Percentiles rank a stretch among this genome's conserved stretches.
These are phyloP conservation scores for Mycena alexandri DNA, from an alignment of 768 basidiomycete genomes.

Conservation along the genomic window DNA sequence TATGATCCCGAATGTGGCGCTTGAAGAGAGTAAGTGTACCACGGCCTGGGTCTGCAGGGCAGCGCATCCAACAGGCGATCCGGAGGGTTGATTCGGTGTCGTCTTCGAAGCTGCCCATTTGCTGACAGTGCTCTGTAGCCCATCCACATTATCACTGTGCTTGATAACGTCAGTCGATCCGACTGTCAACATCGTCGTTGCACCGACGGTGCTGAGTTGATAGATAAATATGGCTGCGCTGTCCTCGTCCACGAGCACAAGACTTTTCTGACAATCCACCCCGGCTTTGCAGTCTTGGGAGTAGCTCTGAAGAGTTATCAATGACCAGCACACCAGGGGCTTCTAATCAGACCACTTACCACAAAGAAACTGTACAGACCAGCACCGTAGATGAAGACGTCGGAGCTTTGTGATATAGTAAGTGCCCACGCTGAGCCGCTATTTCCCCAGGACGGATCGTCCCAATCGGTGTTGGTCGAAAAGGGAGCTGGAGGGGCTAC, in stretches of 20 bases:
- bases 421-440: slow-evolving; percentile 54
- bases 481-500: slow-evolving; percentile 55
- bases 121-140: slow-evolving; percentile 48
- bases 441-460: slow-evolving; percentile 53
- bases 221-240: slow-evolving; percentile 50
- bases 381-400: slow-evolving; percentile 59
- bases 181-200: slow-evolving; percentile 51
- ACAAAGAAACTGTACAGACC: slow-evolving; percentile 62
- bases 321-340: slow-evolving; percentile 3
- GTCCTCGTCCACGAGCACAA: slow-evolving; percentile 52
- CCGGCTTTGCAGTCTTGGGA: slow-evolving; percentile 47
- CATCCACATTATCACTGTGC: slow-evolving; percentile 49
- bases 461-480: slow-evolving; percentile 42
- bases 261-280: slow-evolving; percentile 51
- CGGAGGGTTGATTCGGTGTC: slow-evolving; percentile 12
- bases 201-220: slow-evolving; percentile 55
- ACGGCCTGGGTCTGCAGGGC: slow-evolving; percentile 16
- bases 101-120: slow-evolving; percentile 36
- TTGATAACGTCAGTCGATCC: slow-evolving; percentile 46
- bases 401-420: slow-evolving; percentile 49
- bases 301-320: slow-evolving; percentile 48
- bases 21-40: slow-evolving; percentile 4
- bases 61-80: slow-evolving; percentile 20
- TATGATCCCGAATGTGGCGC: not conserved
- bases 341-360: slow-evolving; percentile 37